A percentile compares a stretch with the other conserved stretches of the same genome.
phyloP scores from a whole-genome alignment of 306 rosid genomes.

The Albizia julibrissin region DNA sequence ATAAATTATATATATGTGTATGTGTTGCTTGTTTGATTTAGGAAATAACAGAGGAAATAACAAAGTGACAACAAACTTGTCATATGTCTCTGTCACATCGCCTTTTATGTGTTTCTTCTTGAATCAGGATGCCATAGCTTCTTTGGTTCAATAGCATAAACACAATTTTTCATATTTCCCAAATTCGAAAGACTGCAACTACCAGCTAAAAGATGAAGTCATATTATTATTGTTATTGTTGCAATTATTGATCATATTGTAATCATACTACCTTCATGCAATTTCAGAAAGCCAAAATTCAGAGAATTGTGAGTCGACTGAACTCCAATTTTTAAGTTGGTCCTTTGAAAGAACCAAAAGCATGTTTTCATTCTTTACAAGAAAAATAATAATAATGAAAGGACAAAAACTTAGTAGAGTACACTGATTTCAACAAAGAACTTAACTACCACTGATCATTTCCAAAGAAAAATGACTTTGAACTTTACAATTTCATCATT shows the following conservation, averaged over 20 bases:
- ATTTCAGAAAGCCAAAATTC: too few relatives aligned
- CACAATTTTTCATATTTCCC: neutral
- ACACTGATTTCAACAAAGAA: neutral
- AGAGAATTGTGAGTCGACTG: too few relatives aligned
- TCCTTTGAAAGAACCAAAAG: neutral
- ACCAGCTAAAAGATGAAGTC: neutral
- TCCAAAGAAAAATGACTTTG: too few relatives aligned
- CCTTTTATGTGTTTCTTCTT: neutral
- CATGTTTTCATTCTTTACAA: neutral
- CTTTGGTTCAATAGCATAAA: neutral
- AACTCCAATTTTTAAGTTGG: too few relatives aligned
- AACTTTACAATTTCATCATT: too few relatives aligned
- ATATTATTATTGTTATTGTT: too few relatives aligned
- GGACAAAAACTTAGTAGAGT: neutral
- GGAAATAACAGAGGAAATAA: too few relatives aligned
- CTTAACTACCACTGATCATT: neutral
- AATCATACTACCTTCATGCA: too few relatives aligned
- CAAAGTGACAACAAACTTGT: slow-evolving; percentile 66
- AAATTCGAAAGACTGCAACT: neutral
- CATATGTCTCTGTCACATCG: slow-evolving; percentile 71
- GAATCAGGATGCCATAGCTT: neutral
- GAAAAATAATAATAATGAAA: too few relatives aligned
- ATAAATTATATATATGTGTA: too few relatives aligned
- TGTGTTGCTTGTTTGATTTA: too few relatives aligned
- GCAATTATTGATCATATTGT: too few relatives aligned